Evolutionary conservation across 306 rosid genomes (phyloP), one percentile per base, ranked within the genome.

Genomic region (Pueraria montana): DNA sequence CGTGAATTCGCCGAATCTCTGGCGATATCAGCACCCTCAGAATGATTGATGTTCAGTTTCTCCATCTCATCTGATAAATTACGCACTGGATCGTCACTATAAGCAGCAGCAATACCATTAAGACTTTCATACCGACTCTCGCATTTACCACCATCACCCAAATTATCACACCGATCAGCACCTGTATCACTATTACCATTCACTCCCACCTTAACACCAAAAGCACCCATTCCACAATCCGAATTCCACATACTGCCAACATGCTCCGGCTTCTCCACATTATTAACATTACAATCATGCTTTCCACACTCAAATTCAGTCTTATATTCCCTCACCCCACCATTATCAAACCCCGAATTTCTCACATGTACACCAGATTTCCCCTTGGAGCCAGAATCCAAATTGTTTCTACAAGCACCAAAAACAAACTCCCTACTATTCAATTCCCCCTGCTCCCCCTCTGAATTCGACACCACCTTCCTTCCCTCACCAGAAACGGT

Each of bases 31-130:
- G 21, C 84, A 53, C 71, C 80, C 76, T 83, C 88, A 9, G 87
- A 85, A 82, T 79, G 80, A 81, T 87, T 79, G 43, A 94, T 89
- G 78, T 89, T 89, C 81, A 94, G 86, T 73, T 91, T 92, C 69
- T 84, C 65, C 83, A 89, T 88, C 87, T 92, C 92, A 83, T 90
- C 91, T 14, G 86, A 75, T 49, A 94, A 89, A 56, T 67, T 78
- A 85, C 23, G 14, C n/a, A 23, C 77, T 63, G 89, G 79, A 74
- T 80, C 45, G 13, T 82, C 42, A 64, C 75, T 46, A 64, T 14
- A 72, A 80, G 61, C 42, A 76, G 71, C 55, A 77, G 80, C 50
- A 56, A 58, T 8, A 64, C 75, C 70, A 78, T 76, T 53, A 66
- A 72, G 13, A 83, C 74, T 81, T 49, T 53, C 89, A 74, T 26